Evolutionary conservation across 2,329 filamentous ascomycete genomes (phyloP), one percentile per base, ranked within the genome.

Genomic region (Aspergillus jensenii): DNA sequence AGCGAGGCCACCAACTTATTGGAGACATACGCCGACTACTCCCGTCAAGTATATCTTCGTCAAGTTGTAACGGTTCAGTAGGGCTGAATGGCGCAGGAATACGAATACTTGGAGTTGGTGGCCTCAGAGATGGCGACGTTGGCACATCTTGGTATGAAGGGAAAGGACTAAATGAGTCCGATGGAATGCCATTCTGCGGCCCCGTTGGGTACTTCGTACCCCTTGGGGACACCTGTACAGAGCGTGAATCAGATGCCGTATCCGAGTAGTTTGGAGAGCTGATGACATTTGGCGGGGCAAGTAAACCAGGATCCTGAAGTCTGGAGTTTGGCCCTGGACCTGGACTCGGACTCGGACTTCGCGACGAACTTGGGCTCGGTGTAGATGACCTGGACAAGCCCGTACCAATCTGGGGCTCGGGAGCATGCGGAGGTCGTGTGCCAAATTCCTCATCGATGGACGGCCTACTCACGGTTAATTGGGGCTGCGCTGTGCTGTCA

Each of bases 1-100:
- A 79, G 70, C 92, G 90, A 2, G 92, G 92, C 92, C 93, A 97
- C 89, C 91, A 96, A 46, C 74, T 81, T 43, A 90, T 79, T 6
- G 74, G 74, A 52, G 73, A 76, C 40, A 71, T 64, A 35, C 62
- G 58, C 19, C 76, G 72, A 48, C 62, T 57, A 14, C 63, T 59
- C 76, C 83, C 65, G 74, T 78, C 55, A 54, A 72, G 67, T 62
- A 79, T 58, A 55, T 63, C 56, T 44, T 72, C 68, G 44, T 70
- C 66, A 14, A 70, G 55, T 3, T 71, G 61, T 6, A 73, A 49
- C 23, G 55, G 57, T 49, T 73, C 69, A 9, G 69, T 66, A 62
- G 49, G 77, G 59, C 61, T 81, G 74, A 44, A 83, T 70, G 74
- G 74, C 21, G 78, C 76, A 62, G 83, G 60, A 14, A 88, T 72